Conservation (phyloP, 345 rosid genomes). For the Eucalyptus curtisii region DNA sequence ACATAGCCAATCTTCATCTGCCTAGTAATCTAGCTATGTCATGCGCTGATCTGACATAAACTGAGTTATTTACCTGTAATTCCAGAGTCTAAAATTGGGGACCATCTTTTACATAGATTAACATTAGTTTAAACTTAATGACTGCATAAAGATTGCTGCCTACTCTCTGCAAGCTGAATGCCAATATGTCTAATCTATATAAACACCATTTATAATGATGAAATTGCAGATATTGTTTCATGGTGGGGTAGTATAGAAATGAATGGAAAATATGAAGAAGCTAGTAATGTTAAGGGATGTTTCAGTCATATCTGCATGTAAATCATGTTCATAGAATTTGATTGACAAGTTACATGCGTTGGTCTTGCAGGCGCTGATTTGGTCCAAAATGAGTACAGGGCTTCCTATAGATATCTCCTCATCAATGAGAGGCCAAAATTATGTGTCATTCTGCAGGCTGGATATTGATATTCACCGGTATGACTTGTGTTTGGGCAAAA, state of each 20-base stretch:
- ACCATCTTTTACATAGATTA: background rate
- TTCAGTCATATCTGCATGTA: background rate
- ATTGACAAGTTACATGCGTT: background rate
- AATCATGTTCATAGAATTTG: background rate
- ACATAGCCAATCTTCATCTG: background rate
- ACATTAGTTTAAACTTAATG: background rate
- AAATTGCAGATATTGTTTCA: background rate
- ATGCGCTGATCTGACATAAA: background rate
- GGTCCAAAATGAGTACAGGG: slow-evolving; percentile 99
- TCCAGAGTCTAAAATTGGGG: background rate
- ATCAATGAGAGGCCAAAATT: slow-evolving; percentile 77
- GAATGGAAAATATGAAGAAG: background rate
- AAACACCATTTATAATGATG: background rate
- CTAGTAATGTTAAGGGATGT: background rate
- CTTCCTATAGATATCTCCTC: slow-evolving; percentile 92
- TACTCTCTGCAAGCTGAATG: background rate
- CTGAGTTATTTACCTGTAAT: background rate
- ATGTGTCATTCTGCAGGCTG: slow-evolving; percentile 73
- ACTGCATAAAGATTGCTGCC: background rate
- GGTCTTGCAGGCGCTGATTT: slow-evolving; percentile 75
- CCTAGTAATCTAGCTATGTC: background rate
- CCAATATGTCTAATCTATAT: background rate
- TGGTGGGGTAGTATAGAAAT: background rate
- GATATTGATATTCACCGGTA: slow-evolving; percentile 96
- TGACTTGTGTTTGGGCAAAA: background rate